Conservation (phyloP, 2,329 filamentous ascomycete species). For the Exophiala lecanii-corni region DNA sequence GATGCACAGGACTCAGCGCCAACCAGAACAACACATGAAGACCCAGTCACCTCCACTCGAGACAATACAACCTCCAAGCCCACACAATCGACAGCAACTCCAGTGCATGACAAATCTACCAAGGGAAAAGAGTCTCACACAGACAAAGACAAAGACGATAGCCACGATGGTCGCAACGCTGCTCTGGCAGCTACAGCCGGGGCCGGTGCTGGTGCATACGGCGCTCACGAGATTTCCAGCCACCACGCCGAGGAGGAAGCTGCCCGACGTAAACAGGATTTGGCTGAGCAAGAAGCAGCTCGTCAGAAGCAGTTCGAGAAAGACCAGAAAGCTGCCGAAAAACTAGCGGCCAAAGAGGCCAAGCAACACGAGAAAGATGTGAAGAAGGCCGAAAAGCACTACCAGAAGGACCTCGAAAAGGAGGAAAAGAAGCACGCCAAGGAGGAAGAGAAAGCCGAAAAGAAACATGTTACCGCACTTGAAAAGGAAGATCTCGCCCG, state of each 20-base stretch:
- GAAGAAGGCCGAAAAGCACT: constrained; percentile 13
- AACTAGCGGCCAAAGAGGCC: constrained; percentile 17
- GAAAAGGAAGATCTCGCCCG: constrained; percentile 19
- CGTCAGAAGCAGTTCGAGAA: constrained; percentile 20
- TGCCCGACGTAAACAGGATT: constrained; percentile 16
- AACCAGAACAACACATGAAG: no score
- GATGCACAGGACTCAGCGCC: constrained; percentile 10
- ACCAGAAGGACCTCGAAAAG: constrained; percentile 14
- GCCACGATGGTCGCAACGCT: not conserved
- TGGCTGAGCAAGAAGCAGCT: constrained; percentile 20
- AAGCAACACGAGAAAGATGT: constrained; percentile 18
- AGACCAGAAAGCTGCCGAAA: constrained; percentile 19
- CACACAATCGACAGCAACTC: no score
- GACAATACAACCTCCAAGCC: no score
- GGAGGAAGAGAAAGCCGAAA: constrained; percentile 14
- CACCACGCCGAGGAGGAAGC: constrained; percentile 13
- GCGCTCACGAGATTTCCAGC: constrained; percentile 18
- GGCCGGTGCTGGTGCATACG: constrained; percentile 17
- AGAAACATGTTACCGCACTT: constrained; percentile 12
- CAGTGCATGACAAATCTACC: no score
- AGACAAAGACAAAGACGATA: not conserved
- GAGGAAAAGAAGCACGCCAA: constrained; percentile 15
- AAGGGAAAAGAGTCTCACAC: not conserved
- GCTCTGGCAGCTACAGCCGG: constrained; percentile 1
- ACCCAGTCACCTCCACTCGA: no score